Percentiles rank a stretch among this genome's conserved stretches.
phyloP scores from a whole-genome alignment of 345 rosid genomes.

The Lepidium aucheri region DNA sequence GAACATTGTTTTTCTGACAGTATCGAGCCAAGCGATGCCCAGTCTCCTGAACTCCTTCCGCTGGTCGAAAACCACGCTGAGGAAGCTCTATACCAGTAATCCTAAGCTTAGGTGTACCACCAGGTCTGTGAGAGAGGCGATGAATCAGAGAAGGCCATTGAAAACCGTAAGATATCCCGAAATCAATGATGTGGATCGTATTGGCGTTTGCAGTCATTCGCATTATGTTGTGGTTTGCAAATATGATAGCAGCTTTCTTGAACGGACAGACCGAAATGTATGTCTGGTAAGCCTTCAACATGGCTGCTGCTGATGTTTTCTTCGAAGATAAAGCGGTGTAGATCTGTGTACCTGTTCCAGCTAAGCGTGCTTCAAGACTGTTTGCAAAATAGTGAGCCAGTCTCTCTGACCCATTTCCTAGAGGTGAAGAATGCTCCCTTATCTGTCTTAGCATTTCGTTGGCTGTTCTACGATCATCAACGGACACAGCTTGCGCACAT shows the following conservation, averaged over 20 bases:
- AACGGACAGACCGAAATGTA: slow-evolving; percentile 50
- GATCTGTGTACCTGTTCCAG: slow-evolving; percentile 50
- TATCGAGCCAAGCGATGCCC: slow-evolving; percentile 64
- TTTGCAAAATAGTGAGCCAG: slow-evolving; percentile 74
- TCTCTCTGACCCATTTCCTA: slow-evolving; percentile 66
- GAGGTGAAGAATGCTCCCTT: slow-evolving; percentile 56
- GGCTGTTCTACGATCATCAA: slow-evolving; percentile 57
- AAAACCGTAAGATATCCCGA: slow-evolving; percentile 72
- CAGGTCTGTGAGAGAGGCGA: slow-evolving; percentile 40
- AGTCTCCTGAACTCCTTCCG: slow-evolving; percentile 56
- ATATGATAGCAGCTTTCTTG: slow-evolving; percentile 45
- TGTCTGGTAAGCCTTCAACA: slow-evolving; percentile 56
- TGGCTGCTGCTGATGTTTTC: slow-evolving; percentile 46
- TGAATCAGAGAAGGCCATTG: slow-evolving; percentile 77
- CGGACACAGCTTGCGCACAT: slow-evolving; percentile 76
- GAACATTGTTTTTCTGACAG: slow-evolving; percentile 54
- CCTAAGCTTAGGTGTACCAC: slow-evolving; percentile 74
- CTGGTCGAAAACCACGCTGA: slow-evolving; percentile 67
- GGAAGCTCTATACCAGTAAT: slow-evolving; percentile 86
- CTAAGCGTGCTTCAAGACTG: slow-evolving; percentile 74
- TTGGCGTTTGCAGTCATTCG: slow-evolving; percentile 37
- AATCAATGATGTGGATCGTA: slow-evolving; percentile 65
- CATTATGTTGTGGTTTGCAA: slow-evolving; percentile 48
- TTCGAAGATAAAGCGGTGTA: slow-evolving; percentile 34
- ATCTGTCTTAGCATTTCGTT: slow-evolving; percentile 63